Percentiles rank a stretch among this genome's conserved stretches.
phyloP scores from a whole-genome alignment of 75 land plant species.

The Azolla pinnata region DNA sequence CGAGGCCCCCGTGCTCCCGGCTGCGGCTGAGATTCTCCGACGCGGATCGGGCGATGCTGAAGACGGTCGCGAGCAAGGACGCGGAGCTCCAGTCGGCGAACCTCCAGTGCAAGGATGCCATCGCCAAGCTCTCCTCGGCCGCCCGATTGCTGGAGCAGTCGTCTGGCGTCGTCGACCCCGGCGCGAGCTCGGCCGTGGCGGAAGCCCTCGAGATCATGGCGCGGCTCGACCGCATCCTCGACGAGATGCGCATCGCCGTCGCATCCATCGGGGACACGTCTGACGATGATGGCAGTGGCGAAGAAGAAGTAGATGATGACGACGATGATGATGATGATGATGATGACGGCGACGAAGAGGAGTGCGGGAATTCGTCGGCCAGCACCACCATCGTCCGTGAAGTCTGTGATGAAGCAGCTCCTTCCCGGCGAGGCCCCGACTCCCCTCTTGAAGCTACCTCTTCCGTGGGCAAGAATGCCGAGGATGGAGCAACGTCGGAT shows the following conservation, averaged over 20 bases:
- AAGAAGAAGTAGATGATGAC: too few species aligned
- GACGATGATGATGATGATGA: too few species aligned
- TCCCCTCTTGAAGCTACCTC: too few species aligned
- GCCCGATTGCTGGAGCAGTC: not conserved
- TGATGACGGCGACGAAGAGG: too few species aligned
- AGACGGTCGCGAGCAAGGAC: not conserved
- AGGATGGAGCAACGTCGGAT: too few species aligned
- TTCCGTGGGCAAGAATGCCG: too few species aligned
- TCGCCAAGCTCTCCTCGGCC: not conserved
- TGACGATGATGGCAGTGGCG: too few species aligned
- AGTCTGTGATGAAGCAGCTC: too few species aligned
- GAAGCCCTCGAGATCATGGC: not conserved
- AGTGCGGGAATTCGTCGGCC: too few species aligned
- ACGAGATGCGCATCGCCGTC: not conserved
- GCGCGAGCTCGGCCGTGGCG: not conserved
- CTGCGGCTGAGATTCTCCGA: not conserved
- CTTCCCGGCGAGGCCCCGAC: too few species aligned
- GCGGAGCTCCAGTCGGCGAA: not conserved
- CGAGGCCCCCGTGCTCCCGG: not conserved
- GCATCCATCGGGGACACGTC: not conserved
- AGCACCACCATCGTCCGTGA: too few species aligned
- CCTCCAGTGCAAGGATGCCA: slow-evolving; percentile 1
- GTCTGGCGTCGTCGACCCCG: not conserved
- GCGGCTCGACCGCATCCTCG: not conserved
- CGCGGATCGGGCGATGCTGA: not conserved